Evolutionary conservation across 306 rosid genomes (phyloP).

Genomic region (Canavalia gladiata): DNA sequence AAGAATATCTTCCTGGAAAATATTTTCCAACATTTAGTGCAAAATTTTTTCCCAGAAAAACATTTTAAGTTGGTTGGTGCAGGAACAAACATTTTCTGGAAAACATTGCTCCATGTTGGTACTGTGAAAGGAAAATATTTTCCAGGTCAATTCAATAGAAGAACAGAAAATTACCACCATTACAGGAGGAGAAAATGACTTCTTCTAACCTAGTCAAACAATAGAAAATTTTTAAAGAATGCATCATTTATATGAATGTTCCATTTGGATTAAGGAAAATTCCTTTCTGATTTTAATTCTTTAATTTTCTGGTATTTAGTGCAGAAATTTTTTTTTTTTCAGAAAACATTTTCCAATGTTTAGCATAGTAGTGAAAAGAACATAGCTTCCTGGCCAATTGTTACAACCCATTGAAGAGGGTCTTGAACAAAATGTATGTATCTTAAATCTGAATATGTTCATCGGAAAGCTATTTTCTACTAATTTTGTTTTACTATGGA

Average conservation of each 20-base stretch:
- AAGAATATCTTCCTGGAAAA: not conserved
- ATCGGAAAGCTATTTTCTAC: slow-evolving; percentile 14
- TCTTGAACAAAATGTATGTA: slow-evolving; percentile 20
- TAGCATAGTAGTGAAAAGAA: not conserved
- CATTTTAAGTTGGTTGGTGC: not conserved
- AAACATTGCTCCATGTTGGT: not conserved
- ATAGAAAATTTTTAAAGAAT: not conserved
- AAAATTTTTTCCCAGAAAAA: not conserved
- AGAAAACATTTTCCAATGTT: not conserved
- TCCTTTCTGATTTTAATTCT: not conserved
- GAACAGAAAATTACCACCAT: slow-evolving; percentile 1
- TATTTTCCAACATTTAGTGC: not conserved
- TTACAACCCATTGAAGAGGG: not conserved
- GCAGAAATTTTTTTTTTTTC: not conserved
- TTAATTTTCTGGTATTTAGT: not conserved
- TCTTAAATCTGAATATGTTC: not conserved
- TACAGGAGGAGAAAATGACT: not conserved
- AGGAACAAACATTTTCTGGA: not conserved
- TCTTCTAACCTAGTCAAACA: not conserved
- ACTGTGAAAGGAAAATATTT: not conserved
- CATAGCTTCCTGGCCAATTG: slow-evolving; percentile 11
- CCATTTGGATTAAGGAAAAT: not conserved
- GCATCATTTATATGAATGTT: not conserved
- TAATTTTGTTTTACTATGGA: not conserved
- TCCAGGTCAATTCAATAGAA: not conserved